A percentile compares a stretch with the other conserved stretches of the same genome.
Evolutionary conservation across 352 stramenopile genomes (phyloP).

Genomic region (Pythium scleroteichum): DNA sequence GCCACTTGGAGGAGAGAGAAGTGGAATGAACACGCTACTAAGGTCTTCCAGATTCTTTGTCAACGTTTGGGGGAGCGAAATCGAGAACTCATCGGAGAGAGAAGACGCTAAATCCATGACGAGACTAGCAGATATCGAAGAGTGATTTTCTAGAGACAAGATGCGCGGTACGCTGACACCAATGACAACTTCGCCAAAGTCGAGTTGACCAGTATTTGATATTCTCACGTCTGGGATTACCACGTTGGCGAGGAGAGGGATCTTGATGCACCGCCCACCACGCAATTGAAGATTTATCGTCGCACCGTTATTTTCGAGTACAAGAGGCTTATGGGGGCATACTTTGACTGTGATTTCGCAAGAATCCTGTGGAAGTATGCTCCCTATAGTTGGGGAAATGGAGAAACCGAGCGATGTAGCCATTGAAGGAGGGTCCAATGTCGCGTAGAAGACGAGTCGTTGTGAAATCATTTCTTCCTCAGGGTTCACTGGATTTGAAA

Average conservation of each 20-base stretch:
- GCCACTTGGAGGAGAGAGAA: slow-evolving; percentile 27
- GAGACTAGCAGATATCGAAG: slow-evolving; percentile 74
- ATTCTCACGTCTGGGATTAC: slow-evolving; percentile 85
- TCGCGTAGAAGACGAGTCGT: slow-evolving; percentile 55
- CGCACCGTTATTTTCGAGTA: slow-evolving; percentile 37
- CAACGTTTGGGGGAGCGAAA: slow-evolving; percentile 53
- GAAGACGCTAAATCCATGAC: slow-evolving; percentile 63
- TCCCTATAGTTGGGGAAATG: slow-evolving; percentile 42
- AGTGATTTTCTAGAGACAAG: slow-evolving; percentile 80
- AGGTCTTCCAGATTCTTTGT: slow-evolving; percentile 69
- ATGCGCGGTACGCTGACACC: slow-evolving; percentile 63
- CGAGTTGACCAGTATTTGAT: slow-evolving; percentile 30
- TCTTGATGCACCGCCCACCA: slow-evolving; percentile 63
- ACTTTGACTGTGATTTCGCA: slow-evolving; percentile 58
- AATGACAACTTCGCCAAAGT: slow-evolving; percentile 86
- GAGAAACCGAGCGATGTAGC: slow-evolving; percentile 41
- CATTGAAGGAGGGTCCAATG: slow-evolving; percentile 48
- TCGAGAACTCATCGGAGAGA: slow-evolving; percentile 62
- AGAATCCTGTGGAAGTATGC: slow-evolving; percentile 51
- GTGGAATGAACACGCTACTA: slow-evolving; percentile 75
- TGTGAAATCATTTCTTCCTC: slow-evolving; percentile 21
- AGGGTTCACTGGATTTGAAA: slow-evolving; percentile 37
- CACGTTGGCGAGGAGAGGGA: slow-evolving; percentile 62
- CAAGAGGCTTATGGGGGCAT: slow-evolving; percentile 48
- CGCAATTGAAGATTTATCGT: slow-evolving; percentile 65